Conservation (phyloP, 106 monocot genomes). For the Allium sativum region DNA sequence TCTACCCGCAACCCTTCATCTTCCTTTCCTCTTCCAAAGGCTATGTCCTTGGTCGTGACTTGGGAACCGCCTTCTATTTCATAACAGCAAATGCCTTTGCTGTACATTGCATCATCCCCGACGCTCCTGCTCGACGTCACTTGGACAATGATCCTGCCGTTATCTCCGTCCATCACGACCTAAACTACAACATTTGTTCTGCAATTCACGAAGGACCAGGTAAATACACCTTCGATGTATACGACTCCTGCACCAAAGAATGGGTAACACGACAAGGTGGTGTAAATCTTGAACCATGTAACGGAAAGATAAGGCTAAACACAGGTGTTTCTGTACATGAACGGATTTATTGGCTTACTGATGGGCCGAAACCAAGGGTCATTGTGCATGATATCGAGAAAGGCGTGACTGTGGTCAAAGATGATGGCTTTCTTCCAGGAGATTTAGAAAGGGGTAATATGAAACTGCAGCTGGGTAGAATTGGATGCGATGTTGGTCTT, state of each 20-base stretch:
- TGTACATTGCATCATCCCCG: not conserved
- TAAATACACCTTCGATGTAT: not conserved
- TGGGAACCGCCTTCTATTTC: not conserved
- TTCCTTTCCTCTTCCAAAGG: not conserved
- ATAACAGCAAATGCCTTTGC: not conserved
- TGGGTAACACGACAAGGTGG: not conserved
- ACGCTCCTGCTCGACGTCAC: not conserved
- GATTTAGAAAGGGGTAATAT: not conserved
- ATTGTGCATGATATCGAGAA: not conserved
- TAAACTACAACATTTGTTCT: not conserved
- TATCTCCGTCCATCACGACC: not conserved
- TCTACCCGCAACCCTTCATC: not conserved
- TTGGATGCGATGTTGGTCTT: not conserved
- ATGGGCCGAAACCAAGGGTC: not conserved
- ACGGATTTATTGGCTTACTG: not conserved
- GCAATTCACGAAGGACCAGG: not conserved
- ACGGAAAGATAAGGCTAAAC: not conserved
- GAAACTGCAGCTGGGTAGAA: not conserved
- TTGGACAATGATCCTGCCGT: not conserved
- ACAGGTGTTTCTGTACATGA: not conserved
- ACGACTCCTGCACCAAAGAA: not conserved
- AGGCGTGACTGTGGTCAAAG: not conserved
- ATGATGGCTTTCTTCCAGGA: not conserved
- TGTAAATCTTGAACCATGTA: not conserved
- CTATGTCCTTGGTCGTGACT: not conserved